Evolutionary conservation across 2,329 filamentous ascomycete species (phyloP).

Genomic region (Talaromyces sp.): DNA sequence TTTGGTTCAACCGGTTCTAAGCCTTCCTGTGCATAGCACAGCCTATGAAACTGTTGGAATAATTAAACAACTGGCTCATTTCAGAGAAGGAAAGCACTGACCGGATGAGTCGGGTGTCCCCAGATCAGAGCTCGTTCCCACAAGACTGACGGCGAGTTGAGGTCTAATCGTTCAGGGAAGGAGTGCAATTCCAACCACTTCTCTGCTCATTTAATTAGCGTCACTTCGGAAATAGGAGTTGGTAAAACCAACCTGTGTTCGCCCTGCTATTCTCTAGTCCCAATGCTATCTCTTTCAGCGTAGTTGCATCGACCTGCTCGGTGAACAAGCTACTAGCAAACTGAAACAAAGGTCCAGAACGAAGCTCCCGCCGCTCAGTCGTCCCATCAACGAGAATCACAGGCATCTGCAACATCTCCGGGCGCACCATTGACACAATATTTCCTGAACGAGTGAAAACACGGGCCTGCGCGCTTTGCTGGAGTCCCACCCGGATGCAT

Average conservation of each 20-base stretch:
- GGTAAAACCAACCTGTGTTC: slow-evolving; percentile 12
- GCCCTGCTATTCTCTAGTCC: slow-evolving; percentile 11
- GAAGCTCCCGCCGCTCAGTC: neutral
- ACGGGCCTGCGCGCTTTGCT: neutral
- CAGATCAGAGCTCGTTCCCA: slow-evolving; percentile 16
- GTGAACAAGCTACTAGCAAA: slow-evolving; percentile 10
- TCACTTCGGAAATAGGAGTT: neutral
- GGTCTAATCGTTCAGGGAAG: neutral
- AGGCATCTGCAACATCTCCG: slow-evolving; percentile 1
- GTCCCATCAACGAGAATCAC: neutral
- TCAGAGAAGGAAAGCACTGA: slow-evolving; percentile 1
- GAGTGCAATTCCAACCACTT: slow-evolving; percentile 2
- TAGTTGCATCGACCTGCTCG: neutral
- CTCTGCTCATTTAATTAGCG: slow-evolving; percentile 12
- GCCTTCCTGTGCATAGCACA: slow-evolving; percentile 13
- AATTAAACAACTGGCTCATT: neutral
- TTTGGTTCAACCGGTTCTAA: slow-evolving; percentile 10
- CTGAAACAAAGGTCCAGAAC: slow-evolving; percentile 10
- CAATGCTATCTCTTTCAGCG: slow-evolving; percentile 8
- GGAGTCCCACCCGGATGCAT: neutral
- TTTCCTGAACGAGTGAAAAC: neutral
- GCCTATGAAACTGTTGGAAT: slow-evolving; percentile 13
- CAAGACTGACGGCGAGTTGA: neutral
- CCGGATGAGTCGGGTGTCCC: slow-evolving; percentile 18
- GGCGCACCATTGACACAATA: neutral